Evolutionary conservation across 176 grass and related monocot species (phyloP).

Genomic region (Guadua angustifolia): DNA sequence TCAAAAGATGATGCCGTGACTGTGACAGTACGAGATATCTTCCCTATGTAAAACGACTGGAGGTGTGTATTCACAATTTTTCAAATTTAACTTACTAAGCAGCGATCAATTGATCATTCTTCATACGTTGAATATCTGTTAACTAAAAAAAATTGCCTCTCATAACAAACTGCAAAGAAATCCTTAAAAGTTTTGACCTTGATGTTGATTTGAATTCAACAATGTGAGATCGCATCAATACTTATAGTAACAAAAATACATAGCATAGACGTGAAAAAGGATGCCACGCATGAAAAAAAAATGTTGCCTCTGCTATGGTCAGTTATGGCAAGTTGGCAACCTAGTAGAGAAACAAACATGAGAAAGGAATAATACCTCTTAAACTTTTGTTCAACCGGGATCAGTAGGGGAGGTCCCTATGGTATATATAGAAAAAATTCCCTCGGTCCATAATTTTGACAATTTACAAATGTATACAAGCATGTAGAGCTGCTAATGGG

Average conservation of each 20-base stretch:
- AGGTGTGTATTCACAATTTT: no score
- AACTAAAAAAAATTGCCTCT: no score
- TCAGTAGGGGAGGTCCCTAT: no score
- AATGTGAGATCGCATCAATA: background rate
- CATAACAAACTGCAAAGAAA: background rate
- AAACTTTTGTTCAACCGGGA: background rate
- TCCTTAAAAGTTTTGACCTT: background rate
- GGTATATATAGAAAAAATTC: background rate
- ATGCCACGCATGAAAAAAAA: background rate
- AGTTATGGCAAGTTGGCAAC: background rate
- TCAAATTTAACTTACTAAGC: no score
- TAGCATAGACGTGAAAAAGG: background rate
- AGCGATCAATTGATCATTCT: no score
- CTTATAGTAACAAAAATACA: constrained; percentile 1
- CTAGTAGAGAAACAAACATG: background rate
- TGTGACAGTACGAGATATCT: no score
- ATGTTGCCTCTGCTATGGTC: background rate
- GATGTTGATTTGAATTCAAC: background rate
- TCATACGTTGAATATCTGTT: no score
- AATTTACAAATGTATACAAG: background rate
- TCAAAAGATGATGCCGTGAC: no score
- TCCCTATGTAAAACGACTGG: no score
- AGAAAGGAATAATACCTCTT: background rate
- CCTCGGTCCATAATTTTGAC: background rate
- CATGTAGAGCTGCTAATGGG: no score